Conservation (phyloP, 768 basidiomycete genomes). For the Phlegmacium glaucopus region DNA sequence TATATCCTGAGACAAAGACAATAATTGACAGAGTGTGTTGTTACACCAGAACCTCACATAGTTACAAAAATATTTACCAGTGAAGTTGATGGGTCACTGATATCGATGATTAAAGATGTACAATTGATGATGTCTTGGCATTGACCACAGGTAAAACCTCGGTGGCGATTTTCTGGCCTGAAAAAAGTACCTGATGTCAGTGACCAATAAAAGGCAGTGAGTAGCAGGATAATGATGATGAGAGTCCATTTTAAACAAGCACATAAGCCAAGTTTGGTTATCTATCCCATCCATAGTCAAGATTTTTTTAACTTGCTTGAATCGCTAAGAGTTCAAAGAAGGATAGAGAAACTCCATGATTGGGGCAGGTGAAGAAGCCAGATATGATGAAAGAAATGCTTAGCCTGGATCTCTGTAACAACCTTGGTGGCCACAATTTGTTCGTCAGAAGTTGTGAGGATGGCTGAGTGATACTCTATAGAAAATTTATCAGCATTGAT, state of each 20-base stretch:
- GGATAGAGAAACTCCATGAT: background rate
- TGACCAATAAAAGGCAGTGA: background rate
- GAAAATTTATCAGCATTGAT: background rate
- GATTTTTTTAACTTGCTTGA: background rate
- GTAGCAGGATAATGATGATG: background rate
- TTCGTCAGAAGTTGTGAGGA: slow-evolving; percentile 75
- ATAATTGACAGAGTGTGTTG: too few species aligned
- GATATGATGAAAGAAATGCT: slow-evolving; percentile 17
- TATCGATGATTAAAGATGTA: slow-evolving; percentile 89
- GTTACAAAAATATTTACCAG: slow-evolving; percentile 49
- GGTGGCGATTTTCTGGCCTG: slow-evolving; percentile 66
- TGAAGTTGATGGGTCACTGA: slow-evolving; percentile 87
- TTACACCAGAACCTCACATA: too few species aligned
- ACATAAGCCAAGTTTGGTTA: too few species aligned
- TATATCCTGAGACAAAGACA: too few species aligned
- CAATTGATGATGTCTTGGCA: slow-evolving; percentile 84
- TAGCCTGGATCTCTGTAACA: slow-evolving; percentile 83
- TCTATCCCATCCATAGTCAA: too few species aligned
- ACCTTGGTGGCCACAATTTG: slow-evolving; percentile 70
- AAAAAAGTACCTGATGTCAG: background rate
- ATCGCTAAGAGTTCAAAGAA: background rate
- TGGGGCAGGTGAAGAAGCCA: background rate
- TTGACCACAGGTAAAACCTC: slow-evolving; percentile 58
- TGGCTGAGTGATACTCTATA: slow-evolving; percentile 88
- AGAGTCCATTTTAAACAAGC: background rate